phyloP scores from a whole-genome alignment of 1,284 basidiomycete genomes.

The Phellopilus nigrolimitatus region DNA sequence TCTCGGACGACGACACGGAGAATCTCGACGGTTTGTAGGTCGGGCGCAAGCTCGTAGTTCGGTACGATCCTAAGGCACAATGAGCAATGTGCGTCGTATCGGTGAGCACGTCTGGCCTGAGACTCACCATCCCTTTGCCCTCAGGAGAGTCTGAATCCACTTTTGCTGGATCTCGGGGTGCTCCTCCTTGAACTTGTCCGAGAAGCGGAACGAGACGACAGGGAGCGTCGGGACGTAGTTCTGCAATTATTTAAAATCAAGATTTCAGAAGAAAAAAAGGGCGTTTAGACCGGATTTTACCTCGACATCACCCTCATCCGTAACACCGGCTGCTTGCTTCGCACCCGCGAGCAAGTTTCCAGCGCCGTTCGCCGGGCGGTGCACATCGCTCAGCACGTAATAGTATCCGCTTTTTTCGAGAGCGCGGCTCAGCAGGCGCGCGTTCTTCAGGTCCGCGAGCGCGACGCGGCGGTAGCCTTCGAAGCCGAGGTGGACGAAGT shows the following conservation, averaged over 20 bases:
- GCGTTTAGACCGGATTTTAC: constrained; percentile 30
- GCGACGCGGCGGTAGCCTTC: constrained; percentile 78
- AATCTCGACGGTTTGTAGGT: constrained; percentile 67
- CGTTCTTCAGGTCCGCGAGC: constrained; percentile 76
- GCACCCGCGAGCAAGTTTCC: constrained; percentile 31
- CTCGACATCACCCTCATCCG: constrained; percentile 50
- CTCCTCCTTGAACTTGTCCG: constrained; percentile 65
- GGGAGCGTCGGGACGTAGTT: constrained; percentile 78
- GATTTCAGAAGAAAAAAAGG: constrained; percentile 1
- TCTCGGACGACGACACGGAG: constrained; percentile 85
- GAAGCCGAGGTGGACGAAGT: constrained; percentile 80
- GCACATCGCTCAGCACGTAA: constrained; percentile 69
- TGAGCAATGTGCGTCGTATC: background rate
- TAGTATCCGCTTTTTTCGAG: constrained; percentile 80
- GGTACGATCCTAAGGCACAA: constrained; percentile 65
- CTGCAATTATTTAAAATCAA: constrained; percentile 32
- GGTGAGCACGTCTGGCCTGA: background rate
- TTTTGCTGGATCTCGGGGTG: constrained; percentile 78
- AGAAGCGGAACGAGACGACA: constrained; percentile 90
- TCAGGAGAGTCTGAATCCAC: constrained; percentile 83
- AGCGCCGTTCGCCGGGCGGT: constrained; percentile 35
- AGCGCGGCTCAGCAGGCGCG: constrained; percentile 80
- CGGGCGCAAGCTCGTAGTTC: constrained; percentile 79
- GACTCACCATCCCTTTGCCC: constrained; percentile 69
- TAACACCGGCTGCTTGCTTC: constrained; percentile 32